Evolutionary conservation across 805 yeast genomes (phyloP), one percentile per base, ranked within the genome.

Genomic region (Pichia cephalocereana): DNA sequence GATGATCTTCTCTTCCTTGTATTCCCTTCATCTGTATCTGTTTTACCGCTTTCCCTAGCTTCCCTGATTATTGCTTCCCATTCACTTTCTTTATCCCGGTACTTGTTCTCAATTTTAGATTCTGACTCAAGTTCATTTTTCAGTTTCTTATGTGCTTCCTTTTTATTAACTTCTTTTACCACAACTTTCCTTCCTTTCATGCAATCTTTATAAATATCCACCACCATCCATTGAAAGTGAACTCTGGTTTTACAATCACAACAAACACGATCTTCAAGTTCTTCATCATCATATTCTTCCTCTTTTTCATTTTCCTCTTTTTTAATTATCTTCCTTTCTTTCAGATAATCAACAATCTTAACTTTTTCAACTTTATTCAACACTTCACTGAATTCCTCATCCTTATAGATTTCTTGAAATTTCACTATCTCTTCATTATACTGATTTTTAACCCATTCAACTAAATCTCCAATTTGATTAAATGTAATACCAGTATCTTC

Each of bases 211-310:
- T 49, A 52, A 32, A 57, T 41, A 46, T 63, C 70, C 39, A 74
- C 58, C 38, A 70, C 67, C 50, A 75, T 62, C 68, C 77, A 77
- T 48, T 70, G 71, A 56, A 72, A 74, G 18, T 74, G 69, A 18
- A 76, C 67, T 47, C 68, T 66, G 4, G 81, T 70, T 47, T 74
- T 70, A 55, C 83, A 78, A 27, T 66, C 62, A 40, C 64, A 70
- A 58, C 83, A 78, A 32, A 76, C 60, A 19, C 62, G 65, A 45
- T 77, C 81, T 11, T 70, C 75, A n/a, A 47, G 47, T 19, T 54
- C 56, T 18, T 55, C 53, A 28, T 32, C 54, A 31, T 46, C 54
- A 10, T 53, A 49, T 19, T 32, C 41, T 9, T 40, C 26, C 4
- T 44, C 39, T 8, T 10, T 60, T 2, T 57, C 41, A 3, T 55